Conservation (phyloP, 2,329 filamentous ascomycete species). For the Sordariomycetes sp. region DNA sequence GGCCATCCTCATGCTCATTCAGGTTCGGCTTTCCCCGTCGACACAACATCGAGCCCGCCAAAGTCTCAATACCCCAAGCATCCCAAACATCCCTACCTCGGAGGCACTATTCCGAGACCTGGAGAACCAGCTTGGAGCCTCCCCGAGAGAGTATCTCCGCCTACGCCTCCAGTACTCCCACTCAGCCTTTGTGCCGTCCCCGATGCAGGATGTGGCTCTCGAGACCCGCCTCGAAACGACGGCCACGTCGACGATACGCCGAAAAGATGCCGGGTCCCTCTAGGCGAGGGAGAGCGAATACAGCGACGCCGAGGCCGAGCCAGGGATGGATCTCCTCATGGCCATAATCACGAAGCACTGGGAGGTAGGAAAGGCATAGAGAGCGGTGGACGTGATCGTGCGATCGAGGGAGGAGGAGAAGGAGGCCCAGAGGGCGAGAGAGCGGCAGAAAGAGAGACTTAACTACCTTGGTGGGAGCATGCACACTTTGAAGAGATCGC, state of each 20-base stretch:
- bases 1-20: constrained; percentile 35
- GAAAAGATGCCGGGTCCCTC: constrained; percentile 33
- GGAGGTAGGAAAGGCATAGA: constrained; percentile 1
- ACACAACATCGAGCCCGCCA: constrained; percentile 15
- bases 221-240: constrained; percentile 42
- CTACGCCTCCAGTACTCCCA: constrained; percentile 44
- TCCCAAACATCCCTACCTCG: constrained; percentile 27
- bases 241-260: constrained; percentile 37
- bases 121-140: constrained; percentile 42
- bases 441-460: background rate
- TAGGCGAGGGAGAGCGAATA: constrained; percentile 34
- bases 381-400: constrained; percentile 5
- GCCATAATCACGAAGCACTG: constrained; percentile 7
- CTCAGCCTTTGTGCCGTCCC: constrained; percentile 37
- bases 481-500: background rate
- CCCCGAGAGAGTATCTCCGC: constrained; percentile 35
- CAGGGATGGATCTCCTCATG: constrained; percentile 21
- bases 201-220: constrained; percentile 10
- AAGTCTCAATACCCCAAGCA: constrained; percentile 4
- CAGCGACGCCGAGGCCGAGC: constrained; percentile 23
- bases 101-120: constrained; percentile 49
- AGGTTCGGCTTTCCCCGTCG: constrained; percentile 17
- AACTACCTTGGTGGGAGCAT: background rate
- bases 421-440: background rate
- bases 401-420: background rate